Evolutionary conservation across 2,329 filamentous ascomycete genomes (phyloP).

Genomic region (Colletotrichum nymphaeae): DNA sequence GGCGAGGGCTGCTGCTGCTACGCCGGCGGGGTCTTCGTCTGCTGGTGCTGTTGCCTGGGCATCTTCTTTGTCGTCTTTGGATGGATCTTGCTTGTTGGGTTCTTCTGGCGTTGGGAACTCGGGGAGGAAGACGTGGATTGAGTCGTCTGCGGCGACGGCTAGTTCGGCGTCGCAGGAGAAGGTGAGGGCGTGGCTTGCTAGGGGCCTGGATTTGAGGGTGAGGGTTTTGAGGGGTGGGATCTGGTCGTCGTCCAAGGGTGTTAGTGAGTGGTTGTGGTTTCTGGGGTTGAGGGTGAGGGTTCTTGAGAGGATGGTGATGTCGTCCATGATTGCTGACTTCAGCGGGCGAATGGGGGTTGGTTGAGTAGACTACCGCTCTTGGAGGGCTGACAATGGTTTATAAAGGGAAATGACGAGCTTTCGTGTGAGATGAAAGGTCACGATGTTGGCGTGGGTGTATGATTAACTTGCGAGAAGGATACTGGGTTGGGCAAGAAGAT

Average conservation of each 20-base stretch:
- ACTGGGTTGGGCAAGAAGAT: neutral
- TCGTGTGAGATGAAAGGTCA: neutral
- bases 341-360: rapidly evolving
- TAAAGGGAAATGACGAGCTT: neutral
- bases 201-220: constrained; percentile 54
- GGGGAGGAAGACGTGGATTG: constrained; percentile 62
- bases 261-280: neutral
- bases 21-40: constrained; percentile 41
- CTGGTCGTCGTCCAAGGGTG: constrained; percentile 39
- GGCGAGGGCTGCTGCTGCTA: constrained; percentile 40
- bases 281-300: neutral
- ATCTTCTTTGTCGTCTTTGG: constrained; percentile 6
- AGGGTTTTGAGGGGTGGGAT: constrained; percentile 61
- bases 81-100: neutral
- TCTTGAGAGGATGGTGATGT: neutral
- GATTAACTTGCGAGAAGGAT: no score
- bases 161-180: constrained; percentile 71
- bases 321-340: neutral
- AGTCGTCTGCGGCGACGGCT: constrained; percentile 67
- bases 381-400: neutral
- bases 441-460: neutral
- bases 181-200: constrained; percentile 55
- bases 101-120: constrained; percentile 49
- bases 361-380: neutral
- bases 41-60: constrained; percentile 9